Conservation (phyloP, 768 basidiomycete genomes). For the Tulasnella sp. region DNA sequence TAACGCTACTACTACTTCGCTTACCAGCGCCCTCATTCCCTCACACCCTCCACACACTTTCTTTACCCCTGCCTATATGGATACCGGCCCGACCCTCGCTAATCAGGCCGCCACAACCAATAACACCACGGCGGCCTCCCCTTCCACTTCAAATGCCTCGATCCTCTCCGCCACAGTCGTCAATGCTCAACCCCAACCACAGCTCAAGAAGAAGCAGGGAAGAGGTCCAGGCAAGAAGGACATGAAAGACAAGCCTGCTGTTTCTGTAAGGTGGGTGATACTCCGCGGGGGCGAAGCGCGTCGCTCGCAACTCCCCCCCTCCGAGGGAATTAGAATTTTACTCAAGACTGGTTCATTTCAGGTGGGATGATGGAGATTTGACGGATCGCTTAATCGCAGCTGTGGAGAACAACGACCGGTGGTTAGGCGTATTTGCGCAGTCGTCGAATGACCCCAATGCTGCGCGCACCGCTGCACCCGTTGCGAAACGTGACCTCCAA, state of each 20-base stretch:
- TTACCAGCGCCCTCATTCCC: constrained; percentile 14
- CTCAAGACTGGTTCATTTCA: constrained; percentile 9
- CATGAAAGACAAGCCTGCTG: constrained; percentile 35
- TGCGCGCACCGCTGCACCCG: constrained; percentile 32
- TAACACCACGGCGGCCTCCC: constrained; percentile 4
- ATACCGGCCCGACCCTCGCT: neutral
- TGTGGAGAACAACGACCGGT: constrained; percentile 37
- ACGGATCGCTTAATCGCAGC: constrained; percentile 37
- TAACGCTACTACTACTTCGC: neutral
- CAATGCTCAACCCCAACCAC: neutral
- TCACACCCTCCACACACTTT: constrained; percentile 18
- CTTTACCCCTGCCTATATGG: constrained; percentile 20
- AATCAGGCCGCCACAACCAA: constrained; percentile 6
- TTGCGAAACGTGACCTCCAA: constrained; percentile 38
- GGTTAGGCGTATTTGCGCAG: constrained; percentile 37
- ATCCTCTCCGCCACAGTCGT: constrained; percentile 16
- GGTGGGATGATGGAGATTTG: constrained; percentile 39
- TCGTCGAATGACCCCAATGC: constrained; percentile 30
- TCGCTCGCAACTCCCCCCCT: too few species aligned
- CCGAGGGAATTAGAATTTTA: neutral
- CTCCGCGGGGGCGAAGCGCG: neutral
- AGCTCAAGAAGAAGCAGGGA: constrained; percentile 35
- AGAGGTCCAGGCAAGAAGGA: constrained; percentile 39
- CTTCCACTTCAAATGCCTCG: constrained; percentile 17
- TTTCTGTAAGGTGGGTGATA: constrained; percentile 36